Conservation (phyloP, 768 basidiomycete genomes). For the Termitomyces titanicus region DNA sequence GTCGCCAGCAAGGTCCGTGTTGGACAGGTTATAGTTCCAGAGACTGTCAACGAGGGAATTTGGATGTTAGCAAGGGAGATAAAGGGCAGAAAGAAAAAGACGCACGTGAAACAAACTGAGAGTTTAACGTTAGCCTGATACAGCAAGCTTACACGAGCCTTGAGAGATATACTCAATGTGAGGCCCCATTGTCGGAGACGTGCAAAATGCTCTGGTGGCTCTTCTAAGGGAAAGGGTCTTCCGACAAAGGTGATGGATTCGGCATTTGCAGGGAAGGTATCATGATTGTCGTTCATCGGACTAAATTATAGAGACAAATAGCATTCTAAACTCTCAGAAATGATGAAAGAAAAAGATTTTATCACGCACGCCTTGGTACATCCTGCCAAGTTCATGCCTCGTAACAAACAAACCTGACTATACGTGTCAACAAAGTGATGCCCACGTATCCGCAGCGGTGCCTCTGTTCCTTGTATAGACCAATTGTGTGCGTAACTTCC, state of each 20-base stretch:
- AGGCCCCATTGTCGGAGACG: too few species aligned
- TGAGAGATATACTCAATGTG: constrained; percentile 63
- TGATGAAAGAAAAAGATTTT: constrained; percentile 8
- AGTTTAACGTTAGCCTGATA: too few species aligned
- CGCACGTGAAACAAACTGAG: constrained; percentile 92
- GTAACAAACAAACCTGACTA: too few species aligned
- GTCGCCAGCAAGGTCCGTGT: constrained; percentile 76
- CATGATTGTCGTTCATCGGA: too few species aligned
- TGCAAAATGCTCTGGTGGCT: too few species aligned
- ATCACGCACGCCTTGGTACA: too few species aligned
- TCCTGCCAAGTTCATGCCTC: too few species aligned
- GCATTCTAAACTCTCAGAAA: constrained; percentile 10
- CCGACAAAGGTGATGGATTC: constrained; percentile 86
- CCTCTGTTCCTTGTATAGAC: constrained; percentile 55
- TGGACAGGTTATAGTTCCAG: constrained; percentile 94
- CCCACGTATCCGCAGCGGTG: constrained; percentile 56
- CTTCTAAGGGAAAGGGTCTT: constrained; percentile 86
- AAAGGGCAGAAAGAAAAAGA: constrained; percentile 12
- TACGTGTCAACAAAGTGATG: too few species aligned
- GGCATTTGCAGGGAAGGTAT: too few species aligned
- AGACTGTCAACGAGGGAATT: constrained; percentile 43
- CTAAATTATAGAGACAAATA: too few species aligned
- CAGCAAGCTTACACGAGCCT: neutral
- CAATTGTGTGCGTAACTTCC: too few species aligned
- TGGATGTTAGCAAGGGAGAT: neutral